Evolutionary conservation across 768 basidiomycete genomes (phyloP).

Genomic region (Trichaptum fuscoviolaceum): DNA sequence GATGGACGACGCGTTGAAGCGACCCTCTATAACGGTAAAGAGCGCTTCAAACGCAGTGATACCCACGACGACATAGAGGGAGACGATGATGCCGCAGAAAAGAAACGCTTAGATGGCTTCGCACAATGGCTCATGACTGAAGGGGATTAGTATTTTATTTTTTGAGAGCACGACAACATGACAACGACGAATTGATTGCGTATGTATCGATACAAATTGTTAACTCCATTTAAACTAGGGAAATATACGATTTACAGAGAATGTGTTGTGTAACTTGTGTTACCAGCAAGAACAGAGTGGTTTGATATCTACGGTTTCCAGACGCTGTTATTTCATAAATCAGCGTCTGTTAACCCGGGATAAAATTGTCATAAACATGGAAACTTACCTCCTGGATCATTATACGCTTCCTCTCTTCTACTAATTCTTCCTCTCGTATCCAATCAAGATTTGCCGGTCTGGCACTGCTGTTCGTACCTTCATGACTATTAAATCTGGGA

Average conservation of each 20-base stretch:
- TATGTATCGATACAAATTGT: neutral
- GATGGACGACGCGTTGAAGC: conserved; percentile 81
- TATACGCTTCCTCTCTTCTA: conserved; percentile 42
- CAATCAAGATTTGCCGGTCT: conserved; percentile 32
- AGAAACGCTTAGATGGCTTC: conserved; percentile 82
- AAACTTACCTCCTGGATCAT: conserved; percentile 68
- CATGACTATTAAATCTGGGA: neutral
- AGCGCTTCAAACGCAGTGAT: conserved; percentile 76
- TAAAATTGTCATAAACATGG: neutral
- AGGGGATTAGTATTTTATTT: conserved; percentile 45
- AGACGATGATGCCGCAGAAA: conserved; percentile 70
- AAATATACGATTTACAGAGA: neutral
- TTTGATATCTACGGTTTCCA: conserved; percentile 65
- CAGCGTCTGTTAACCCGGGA: conserved; percentile 4
- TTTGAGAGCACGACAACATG: neutral
- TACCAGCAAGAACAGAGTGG: conserved; percentile 74
- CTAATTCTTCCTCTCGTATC: conserved; percentile 35
- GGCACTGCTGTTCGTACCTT: neutral
- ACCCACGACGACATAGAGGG: conserved; percentile 56
- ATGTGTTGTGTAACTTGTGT: conserved; percentile 22
- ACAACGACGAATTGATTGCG: neutral
- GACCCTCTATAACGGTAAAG: conserved; percentile 72
- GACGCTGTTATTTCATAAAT: conserved; percentile 41
- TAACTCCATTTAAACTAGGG: neutral
- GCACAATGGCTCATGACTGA: conserved; percentile 83